These are phyloP conservation scores for Serpula lacrymans DNA, from an alignment of 768 basidiomycete species.

Conservation along the genomic window DNA sequence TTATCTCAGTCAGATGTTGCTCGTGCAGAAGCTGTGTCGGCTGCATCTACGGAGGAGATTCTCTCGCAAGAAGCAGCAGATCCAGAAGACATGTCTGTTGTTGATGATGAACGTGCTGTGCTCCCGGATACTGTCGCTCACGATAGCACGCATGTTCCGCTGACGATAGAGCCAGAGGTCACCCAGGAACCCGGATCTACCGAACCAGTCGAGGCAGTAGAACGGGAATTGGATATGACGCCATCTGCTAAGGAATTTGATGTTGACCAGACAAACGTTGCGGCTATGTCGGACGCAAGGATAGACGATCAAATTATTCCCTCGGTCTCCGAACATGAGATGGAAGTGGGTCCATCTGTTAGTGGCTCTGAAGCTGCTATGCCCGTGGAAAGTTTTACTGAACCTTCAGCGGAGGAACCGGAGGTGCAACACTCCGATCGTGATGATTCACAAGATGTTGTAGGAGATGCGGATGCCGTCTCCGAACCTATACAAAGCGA, in stretches of 20 bases:
- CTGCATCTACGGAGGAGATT: too few species aligned
- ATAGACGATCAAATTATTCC: constrained; percentile 3
- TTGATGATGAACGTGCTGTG: too few species aligned
- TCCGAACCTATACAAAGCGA: too few species aligned
- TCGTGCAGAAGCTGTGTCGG: too few species aligned
- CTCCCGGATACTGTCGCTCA: too few species aligned
- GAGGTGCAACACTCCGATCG: constrained; percentile 1
- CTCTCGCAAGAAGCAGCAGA: too few species aligned
- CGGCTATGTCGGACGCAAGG: constrained; percentile 1
- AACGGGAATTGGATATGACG: constrained; percentile 4
- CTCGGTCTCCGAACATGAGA: background rate
- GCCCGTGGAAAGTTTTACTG: constrained; percentile 1
- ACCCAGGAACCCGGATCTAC: constrained; percentile 3
- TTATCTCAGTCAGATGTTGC: too few species aligned
- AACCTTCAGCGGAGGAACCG: constrained; percentile 2
- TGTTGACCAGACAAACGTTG: background rate
- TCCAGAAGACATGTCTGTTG: too few species aligned
- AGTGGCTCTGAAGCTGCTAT: background rate
- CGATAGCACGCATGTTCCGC: too few species aligned
- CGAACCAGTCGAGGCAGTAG: background rate
- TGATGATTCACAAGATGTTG: background rate
- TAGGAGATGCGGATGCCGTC: background rate
- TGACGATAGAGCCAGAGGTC: too few species aligned
- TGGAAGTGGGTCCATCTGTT: constrained; percentile 1
- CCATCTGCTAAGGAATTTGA: constrained; percentile 2